phyloP scores from a whole-genome alignment of 2,329 filamentous ascomycete species.

The Balansia obtecta region DNA sequence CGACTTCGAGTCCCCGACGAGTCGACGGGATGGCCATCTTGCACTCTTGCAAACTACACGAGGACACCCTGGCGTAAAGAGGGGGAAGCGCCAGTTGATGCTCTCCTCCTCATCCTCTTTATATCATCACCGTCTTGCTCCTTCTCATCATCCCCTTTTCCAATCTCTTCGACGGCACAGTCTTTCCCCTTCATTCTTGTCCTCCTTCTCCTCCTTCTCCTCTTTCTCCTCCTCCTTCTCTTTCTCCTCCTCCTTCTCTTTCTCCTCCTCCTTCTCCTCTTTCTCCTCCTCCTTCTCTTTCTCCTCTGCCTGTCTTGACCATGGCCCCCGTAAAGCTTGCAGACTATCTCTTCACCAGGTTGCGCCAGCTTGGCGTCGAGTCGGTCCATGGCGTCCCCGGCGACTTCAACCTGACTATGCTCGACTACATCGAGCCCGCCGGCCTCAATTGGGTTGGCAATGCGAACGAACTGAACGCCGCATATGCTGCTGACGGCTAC shows the following conservation, averaged over 20 bases:
- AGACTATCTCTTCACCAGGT: slow-evolving; percentile 44
- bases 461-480: slow-evolving; percentile 45
- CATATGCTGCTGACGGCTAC: slow-evolving; percentile 46
- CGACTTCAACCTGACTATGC: slow-evolving; percentile 25
- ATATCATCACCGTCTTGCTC: too few species aligned
- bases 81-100: background rate
- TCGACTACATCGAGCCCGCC: slow-evolving; percentile 24
- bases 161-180: too few species aligned
- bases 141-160: too few species aligned
- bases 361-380: slow-evolving; percentile 44
- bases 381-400: slow-evolving; percentile 41
- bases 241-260: too few species aligned
- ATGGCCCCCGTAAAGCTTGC: slow-evolving; percentile 8
- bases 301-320: background rate
- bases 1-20: background rate
- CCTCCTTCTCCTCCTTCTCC: too few species aligned
- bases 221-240: too few species aligned
- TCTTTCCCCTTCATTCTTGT: background rate
- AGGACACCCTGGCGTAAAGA: background rate
- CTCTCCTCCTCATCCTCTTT: too few species aligned
- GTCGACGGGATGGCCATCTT: background rate
- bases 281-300: background rate
- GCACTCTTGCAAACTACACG: background rate
- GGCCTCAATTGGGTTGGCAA: slow-evolving; percentile 36
- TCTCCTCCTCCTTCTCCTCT: too few species aligned